A percentile compares a stretch with the other conserved stretches of the same genome.
These are phyloP conservation scores for Chloromonas sp. DNA, from an alignment of 163 green algal genomes.

Conservation along the genomic window DNA sequence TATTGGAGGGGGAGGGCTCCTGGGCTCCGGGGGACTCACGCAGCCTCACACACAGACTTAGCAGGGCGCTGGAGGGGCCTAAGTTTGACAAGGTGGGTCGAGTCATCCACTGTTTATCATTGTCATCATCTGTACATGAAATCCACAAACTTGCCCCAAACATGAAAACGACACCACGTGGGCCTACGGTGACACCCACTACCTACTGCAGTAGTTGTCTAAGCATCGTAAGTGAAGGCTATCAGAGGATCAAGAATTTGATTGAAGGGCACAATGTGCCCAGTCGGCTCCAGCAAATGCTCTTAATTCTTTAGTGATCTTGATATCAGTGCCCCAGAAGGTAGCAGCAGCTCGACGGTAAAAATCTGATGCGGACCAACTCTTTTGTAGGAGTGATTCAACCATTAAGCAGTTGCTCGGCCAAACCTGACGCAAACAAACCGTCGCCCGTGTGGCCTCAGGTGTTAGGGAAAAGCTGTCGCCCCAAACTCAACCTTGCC, in stretches of 20 bases:
- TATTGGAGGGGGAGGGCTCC: conserved; percentile 23
- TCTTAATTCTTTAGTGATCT: too few relatives aligned
- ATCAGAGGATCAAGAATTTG: background rate
- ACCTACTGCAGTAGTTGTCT: background rate
- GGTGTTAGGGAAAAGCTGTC: too few relatives aligned
- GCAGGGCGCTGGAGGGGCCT: conserved; percentile 12
- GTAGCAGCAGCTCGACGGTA: too few relatives aligned
- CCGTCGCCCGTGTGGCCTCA: too few relatives aligned
- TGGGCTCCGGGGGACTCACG: conserved; percentile 8
- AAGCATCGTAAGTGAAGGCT: background rate
- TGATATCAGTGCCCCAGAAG: too few relatives aligned
- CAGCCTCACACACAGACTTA: conserved; percentile 6
- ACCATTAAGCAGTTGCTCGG: too few relatives aligned
- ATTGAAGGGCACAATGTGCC: too few relatives aligned
- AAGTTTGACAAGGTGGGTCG: conserved; percentile 24
- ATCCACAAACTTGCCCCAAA: too few relatives aligned
- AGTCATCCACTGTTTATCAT: background rate
- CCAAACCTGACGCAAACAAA: too few relatives aligned
- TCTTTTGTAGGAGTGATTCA: background rate
- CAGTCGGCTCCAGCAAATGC: too few relatives aligned
- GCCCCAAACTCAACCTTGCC: background rate
- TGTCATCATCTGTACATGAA: background rate
- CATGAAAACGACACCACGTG: too few relatives aligned
- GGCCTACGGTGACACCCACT: too few relatives aligned
- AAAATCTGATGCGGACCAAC: background rate